These are phyloP conservation scores for Trichoderma polysporum DNA, from an alignment of 2,329 filamentous ascomycete species.

Conservation along the genomic window DNA sequence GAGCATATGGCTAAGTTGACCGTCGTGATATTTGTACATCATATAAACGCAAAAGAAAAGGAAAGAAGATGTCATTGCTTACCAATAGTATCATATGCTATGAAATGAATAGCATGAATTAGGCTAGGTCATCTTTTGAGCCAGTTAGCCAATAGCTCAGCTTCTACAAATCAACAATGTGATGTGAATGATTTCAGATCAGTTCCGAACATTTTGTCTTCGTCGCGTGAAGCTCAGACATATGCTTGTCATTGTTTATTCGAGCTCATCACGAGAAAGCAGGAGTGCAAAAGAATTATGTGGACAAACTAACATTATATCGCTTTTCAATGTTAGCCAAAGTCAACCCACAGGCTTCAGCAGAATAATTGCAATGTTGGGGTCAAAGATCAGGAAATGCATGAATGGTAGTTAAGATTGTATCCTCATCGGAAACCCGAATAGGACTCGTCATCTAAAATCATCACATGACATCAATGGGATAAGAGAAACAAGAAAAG, in stretches of 20 bases:
- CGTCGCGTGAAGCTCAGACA: slow-evolving; percentile 72
- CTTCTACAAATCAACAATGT: slow-evolving; percentile 21
- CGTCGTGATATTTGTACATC: slow-evolving; percentile 49
- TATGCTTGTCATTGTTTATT: slow-evolving; percentile 92
- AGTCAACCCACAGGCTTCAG: slow-evolving; percentile 19
- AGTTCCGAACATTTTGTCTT: slow-evolving; percentile 41
- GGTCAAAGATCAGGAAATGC: slow-evolving; percentile 49
- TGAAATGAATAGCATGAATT: background rate
- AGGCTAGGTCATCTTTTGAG: background rate
- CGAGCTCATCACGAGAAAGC: slow-evolving; percentile 72
- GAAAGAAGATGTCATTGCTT: slow-evolving; percentile 26
- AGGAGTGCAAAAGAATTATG: slow-evolving; percentile 20
- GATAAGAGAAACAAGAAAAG: background rate
- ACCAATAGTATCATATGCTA: slow-evolving; percentile 24
- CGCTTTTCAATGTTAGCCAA: slow-evolving; percentile 26
- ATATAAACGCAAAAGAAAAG: slow-evolving; percentile 29
- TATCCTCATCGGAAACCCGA: slow-evolving; percentile 68
- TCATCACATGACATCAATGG: slow-evolving; percentile 35
- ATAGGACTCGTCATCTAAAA: slow-evolving; percentile 78
- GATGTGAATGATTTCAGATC: slow-evolving; percentile 28
- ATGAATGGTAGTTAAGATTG: slow-evolving; percentile 71
- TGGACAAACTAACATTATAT: slow-evolving; percentile 28
- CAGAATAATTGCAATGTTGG: slow-evolving; percentile 1
- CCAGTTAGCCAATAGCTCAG: slow-evolving; percentile 28
- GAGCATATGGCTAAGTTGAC: slow-evolving; percentile 50